phyloP scores from a whole-genome alignment of 176 grass and related monocot species.

The Ampelocalamus luodianensis region DNA sequence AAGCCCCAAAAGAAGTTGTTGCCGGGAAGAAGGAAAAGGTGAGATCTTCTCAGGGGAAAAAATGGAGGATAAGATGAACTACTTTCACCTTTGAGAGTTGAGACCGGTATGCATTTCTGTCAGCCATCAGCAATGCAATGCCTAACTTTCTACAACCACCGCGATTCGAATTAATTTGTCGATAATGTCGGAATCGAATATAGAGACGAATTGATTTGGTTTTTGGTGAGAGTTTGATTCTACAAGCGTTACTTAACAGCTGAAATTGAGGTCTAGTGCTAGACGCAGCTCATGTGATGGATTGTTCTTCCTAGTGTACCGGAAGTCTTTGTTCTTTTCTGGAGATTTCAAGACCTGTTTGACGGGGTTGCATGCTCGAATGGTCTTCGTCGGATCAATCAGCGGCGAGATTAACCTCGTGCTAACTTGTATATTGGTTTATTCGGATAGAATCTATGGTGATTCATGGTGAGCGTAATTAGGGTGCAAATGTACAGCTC shows the following conservation, averaged over 20 bases:
- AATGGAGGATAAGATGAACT: constrained; percentile 2
- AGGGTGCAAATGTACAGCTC: neutral
- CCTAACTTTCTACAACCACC: constrained; percentile 40
- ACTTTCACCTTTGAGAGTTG: constrained; percentile 22
- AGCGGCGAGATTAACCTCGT: constrained; percentile 24
- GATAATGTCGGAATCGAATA: neutral
- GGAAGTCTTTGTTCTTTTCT: constrained; percentile 26
- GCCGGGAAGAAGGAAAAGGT: constrained; percentile 8
- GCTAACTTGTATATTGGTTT: neutral
- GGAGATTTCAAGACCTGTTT: constrained; percentile 29
- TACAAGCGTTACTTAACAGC: neutral
- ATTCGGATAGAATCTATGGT: neutral
- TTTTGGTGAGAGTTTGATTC: constrained; percentile 3
- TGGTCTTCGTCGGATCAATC: constrained; percentile 41
- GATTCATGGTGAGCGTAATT: neutral
- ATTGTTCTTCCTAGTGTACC: constrained; percentile 23
- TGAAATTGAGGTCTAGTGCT: constrained; percentile 21
- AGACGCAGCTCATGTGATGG: neutral
- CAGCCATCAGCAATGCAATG: constrained; percentile 20
- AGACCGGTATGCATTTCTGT: constrained; percentile 31
- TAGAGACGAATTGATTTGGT: neutral
- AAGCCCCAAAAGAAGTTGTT: neutral
- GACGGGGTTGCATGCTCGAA: neutral
- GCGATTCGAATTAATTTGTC: neutral
- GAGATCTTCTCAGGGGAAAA: neutral